A percentile compares a stretch with the other conserved stretches of the same genome.
These are phyloP conservation scores for Lichtheimia ramosa DNA, from an alignment of 371 early-diverging fungal genomes.

Conservation along the genomic window DNA sequence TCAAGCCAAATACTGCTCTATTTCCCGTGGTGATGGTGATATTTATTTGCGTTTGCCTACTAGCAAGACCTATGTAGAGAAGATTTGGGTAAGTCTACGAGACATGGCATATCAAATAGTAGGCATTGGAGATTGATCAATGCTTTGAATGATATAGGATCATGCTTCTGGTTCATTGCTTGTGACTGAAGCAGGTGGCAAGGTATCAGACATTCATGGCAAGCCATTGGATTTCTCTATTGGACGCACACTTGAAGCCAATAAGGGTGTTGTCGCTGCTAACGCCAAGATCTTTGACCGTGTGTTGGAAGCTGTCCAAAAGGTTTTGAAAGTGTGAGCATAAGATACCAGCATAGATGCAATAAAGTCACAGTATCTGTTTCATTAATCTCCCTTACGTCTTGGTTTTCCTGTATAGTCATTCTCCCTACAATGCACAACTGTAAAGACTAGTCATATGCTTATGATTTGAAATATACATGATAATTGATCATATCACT, in stretches of 20 bases:
- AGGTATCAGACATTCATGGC: conserved; percentile 83
- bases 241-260: conserved; percentile 79
- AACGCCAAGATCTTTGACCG: conserved; percentile 61
- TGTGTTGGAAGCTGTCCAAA: conserved; percentile 70
- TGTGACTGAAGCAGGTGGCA: conserved; percentile 94
- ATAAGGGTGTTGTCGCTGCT: conserved; percentile 91
- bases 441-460: too few species aligned
- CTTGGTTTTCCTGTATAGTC: too few species aligned
- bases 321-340: conserved; percentile 43
- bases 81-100: conserved; percentile 84
- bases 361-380: too few species aligned
- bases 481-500: too few species aligned
- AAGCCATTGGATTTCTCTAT: conserved; percentile 85
- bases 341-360: too few species aligned
- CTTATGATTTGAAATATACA: too few species aligned
- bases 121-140: not conserved
- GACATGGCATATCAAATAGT: not conserved
- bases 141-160: conserved; percentile 57
- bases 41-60: conserved; percentile 89
- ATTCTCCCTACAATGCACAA: too few species aligned
- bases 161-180: conserved; percentile 93
- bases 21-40: conserved; percentile 88
- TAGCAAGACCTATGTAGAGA: conserved; percentile 82
- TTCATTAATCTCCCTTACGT: too few species aligned
- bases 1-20: conserved; percentile 89